Evolutionary conservation across 495 filamentous ascomycete genomes (phyloP).

Genomic region (Pseudevernia furfuracea): DNA sequence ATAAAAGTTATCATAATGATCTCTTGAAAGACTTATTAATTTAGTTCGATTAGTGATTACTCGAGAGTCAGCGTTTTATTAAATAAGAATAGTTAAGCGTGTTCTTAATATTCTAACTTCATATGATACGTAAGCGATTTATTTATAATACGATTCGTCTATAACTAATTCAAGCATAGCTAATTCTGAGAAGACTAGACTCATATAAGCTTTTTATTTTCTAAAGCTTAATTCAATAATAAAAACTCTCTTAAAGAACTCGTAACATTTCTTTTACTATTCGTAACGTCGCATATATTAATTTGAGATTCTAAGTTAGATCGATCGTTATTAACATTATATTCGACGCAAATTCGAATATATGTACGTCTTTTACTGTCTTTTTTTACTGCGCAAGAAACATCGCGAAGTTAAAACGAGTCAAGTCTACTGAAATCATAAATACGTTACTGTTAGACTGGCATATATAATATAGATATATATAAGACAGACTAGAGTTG

Average conservation of each 20-base stretch:
- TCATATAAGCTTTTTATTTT: background rate
- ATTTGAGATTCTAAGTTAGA: background rate
- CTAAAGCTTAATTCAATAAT: background rate
- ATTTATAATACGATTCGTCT: background rate
- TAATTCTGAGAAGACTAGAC: slow-evolving; percentile 9
- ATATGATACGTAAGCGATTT: slow-evolving; percentile 7
- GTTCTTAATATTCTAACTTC: slow-evolving; percentile 8
- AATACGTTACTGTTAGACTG: slow-evolving; percentile 31
- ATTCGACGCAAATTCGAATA: background rate
- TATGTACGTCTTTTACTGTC: background rate
- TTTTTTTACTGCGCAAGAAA: slow-evolving; percentile 19
- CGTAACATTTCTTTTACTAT: background rate
- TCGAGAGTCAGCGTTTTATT: background rate
- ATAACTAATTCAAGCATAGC: background rate
- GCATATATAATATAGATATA: too few species aligned
- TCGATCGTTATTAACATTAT: slow-evolving; percentile 1
- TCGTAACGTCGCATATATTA: background rate
- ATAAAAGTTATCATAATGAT: slow-evolving; percentile 4
- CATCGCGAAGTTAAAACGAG: slow-evolving; percentile 25
- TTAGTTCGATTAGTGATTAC: slow-evolving; percentile 6
- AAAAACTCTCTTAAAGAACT: background rate
- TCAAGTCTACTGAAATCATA: slow-evolving; percentile 32
- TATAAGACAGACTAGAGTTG: too few species aligned
- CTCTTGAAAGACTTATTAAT: background rate
- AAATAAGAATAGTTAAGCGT: slow-evolving; percentile 5